These are phyloP conservation scores for Xerocomellus amylosporus DNA, from an alignment of 768 basidiomycete genomes.

Conservation along the genomic window DNA sequence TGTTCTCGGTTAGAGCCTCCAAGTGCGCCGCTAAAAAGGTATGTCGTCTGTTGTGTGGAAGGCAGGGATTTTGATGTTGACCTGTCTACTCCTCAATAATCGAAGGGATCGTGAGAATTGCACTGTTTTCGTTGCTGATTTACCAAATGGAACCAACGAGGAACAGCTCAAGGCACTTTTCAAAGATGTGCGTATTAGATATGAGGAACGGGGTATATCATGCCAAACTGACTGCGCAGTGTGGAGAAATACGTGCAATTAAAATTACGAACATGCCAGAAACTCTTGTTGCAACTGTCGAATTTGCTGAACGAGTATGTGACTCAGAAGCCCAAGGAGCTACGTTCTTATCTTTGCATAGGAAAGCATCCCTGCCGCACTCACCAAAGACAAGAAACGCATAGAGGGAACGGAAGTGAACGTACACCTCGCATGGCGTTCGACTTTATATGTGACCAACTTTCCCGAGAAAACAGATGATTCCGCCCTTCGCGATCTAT, in stretches of 20 bases:
- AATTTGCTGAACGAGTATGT: constrained; percentile 65
- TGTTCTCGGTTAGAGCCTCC: constrained; percentile 39
- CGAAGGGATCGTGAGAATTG: constrained; percentile 91
- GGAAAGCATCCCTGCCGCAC: constrained; percentile 80
- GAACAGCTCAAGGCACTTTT: constrained; percentile 72
- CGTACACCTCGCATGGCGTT: constrained; percentile 90
- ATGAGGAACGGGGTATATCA: neutral
- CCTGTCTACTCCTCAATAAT: neutral
- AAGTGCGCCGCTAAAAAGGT: constrained; percentile 60
- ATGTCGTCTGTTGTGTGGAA: neutral
- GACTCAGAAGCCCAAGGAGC: neutral
- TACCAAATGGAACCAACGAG: constrained; percentile 56
- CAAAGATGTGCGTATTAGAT: constrained; percentile 64
- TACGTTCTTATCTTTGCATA: constrained; percentile 27
- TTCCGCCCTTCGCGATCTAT: constrained; percentile 65
- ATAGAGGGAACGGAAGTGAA: constrained; percentile 71
- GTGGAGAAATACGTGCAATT: constrained; percentile 81
- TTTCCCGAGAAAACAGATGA: constrained; percentile 88
- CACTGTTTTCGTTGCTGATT: constrained; percentile 81
- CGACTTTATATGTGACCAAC: constrained; percentile 94
- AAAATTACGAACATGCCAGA: constrained; percentile 66
- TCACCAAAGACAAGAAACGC: constrained; percentile 94
- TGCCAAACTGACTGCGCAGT: constrained; percentile 48
- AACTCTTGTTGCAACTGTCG: constrained; percentile 77
- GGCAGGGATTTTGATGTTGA: neutral